Evolutionary conservation across 148 eudicot species (phyloP).

Genomic region (Silene uniflora): DNA sequence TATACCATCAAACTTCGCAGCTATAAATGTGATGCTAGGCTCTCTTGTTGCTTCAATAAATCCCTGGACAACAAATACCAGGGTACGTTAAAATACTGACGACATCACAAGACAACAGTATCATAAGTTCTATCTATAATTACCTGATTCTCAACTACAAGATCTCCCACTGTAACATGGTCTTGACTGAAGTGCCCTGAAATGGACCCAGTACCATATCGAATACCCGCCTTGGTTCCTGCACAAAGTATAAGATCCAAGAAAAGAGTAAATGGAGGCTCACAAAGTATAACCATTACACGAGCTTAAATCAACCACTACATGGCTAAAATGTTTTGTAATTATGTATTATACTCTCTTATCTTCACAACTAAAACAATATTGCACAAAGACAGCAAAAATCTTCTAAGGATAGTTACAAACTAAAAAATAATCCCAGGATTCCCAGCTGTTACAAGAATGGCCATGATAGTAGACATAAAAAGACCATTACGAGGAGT

Average conservation of each 20-base stretch:
- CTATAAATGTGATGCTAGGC: conserved; percentile 78
- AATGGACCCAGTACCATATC: conserved; percentile 89
- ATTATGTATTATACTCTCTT: too few relatives aligned
- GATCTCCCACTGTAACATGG: conserved; percentile 61
- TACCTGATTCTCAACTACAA: conserved; percentile 77
- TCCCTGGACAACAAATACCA: conserved; percentile 39
- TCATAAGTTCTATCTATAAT: conserved; percentile 3
- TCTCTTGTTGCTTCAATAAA: conserved; percentile 93
- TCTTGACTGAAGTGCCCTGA: conserved; percentile 90
- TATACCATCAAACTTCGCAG: conserved; percentile 93
- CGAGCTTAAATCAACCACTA: background rate
- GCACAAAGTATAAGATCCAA: conserved; percentile 13
- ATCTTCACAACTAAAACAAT: background rate
- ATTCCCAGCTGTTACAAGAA: background rate
- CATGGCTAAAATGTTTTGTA: too few relatives aligned
- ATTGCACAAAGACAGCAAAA: background rate
- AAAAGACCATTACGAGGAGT: conserved; percentile 3
- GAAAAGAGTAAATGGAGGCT: background rate
- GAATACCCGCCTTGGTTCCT: conserved; percentile 85
- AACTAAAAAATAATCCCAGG: background rate
- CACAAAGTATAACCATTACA: background rate
- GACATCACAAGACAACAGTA: background rate
- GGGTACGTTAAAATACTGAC: background rate
- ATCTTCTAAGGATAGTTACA: background rate
- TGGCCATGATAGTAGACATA: background rate